phyloP scores from a whole-genome alignment of 495 filamentous ascomycete genomes.

The Penicillium cosmopolitanum region DNA sequence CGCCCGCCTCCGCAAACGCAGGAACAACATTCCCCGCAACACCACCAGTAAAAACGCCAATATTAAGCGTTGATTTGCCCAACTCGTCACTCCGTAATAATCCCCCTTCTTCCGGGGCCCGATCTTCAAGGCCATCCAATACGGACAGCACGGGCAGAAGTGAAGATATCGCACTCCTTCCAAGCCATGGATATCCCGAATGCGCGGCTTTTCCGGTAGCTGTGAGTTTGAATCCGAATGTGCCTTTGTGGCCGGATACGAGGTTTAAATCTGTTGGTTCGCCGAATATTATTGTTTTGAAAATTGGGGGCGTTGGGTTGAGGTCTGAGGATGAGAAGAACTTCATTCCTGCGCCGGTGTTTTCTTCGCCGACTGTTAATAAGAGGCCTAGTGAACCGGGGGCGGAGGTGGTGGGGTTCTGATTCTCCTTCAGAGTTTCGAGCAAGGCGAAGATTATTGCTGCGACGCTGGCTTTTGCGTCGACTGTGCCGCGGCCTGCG shows the following conservation, averaged over 20 bases:
- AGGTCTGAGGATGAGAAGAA: neutral
- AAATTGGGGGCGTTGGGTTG: neutral
- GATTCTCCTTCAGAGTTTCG: neutral
- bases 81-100: neutral
- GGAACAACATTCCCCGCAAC: neutral
- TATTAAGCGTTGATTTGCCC: neutral
- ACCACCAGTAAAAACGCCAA: neutral
- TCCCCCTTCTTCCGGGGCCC: too few relatives aligned
- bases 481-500: neutral
- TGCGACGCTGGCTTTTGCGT: neutral
- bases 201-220: neutral
- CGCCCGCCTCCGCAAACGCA: neutral
- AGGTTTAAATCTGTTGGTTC: neutral
- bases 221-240: neutral
- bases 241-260: neutral
- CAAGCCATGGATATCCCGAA: neutral
- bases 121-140: neutral
- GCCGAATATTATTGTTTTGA: neutral
- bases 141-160: neutral
- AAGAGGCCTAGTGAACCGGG: neutral
- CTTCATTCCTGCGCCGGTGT: neutral
- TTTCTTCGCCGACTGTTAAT: neutral
- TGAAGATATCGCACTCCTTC: neutral
- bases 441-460: neutral
- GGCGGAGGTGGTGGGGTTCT: neutral